Evolutionary conservation across 495 filamentous ascomycete species (phyloP).

Genomic region (Neurospora tetrasperma): DNA sequence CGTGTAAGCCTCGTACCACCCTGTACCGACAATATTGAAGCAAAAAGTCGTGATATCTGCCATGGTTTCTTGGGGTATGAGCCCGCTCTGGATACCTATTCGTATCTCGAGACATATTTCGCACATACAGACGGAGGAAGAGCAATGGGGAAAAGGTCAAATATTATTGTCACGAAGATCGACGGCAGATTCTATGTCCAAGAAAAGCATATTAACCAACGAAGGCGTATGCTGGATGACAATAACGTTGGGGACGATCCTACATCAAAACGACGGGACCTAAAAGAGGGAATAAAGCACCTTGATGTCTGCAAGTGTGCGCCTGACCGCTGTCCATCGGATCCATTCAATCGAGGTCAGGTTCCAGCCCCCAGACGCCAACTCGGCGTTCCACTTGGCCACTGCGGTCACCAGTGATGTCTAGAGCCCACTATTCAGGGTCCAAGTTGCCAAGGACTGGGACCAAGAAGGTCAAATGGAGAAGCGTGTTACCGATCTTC

Average conservation of each 20-base stretch:
- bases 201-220: not conserved
- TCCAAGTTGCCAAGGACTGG: conserved; percentile 2
- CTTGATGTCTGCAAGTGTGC: not conserved
- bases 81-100: not conserved
- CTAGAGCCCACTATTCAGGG: conserved; percentile 6
- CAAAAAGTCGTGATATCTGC: not conserved
- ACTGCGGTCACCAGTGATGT: not conserved
- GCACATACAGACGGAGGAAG: not conserved
- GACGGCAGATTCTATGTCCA: not conserved
- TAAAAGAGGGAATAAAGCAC: not conserved
- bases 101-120: not conserved
- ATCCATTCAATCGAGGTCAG: not conserved
- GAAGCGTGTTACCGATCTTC: not conserved
- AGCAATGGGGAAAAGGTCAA: not conserved
- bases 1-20: conserved; percentile 5
- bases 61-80: not conserved
- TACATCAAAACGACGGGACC: not conserved
- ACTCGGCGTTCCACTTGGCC: not conserved
- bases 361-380: not conserved
- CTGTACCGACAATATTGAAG: not conserved
- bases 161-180: not conserved
- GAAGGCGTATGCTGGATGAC: not conserved
- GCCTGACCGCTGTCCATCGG: not conserved
- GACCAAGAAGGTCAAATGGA: not conserved
- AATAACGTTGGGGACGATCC: not conserved